Base-by-base conservation (phyloP, 176 grass and related monocot genomes). In the Oryza punctata region DNA sequence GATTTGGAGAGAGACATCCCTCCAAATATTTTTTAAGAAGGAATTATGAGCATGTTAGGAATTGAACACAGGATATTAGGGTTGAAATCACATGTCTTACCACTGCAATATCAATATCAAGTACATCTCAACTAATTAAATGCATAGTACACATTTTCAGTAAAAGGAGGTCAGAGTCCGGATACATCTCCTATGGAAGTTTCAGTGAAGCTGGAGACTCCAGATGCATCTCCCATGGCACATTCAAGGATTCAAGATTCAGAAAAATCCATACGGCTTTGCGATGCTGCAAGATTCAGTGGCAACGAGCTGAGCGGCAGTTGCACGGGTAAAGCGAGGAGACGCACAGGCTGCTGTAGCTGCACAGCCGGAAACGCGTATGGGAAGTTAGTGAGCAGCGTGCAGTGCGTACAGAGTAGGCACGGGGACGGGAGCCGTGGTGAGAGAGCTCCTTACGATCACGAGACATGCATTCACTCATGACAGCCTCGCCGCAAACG, bases 401-500 rank as follows among this genome's bases (percentile, higher is more conserved):
- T 46, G 41, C 37, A 12, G 33, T 13, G 27, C 18, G 4, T 46
- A 21, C 37, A 12, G 33, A 10, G 6, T 3, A 28, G 26, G 16
- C 16, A 40, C 61, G 8, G 1, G 69, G n/a, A 46, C 25, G 11
- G 10, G 5, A 72, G 41, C 41, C 70, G 3, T 14, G 12, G 12
- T 15, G 69, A 24, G 19, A 15, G 69, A 46, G 35, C 21, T 43
- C 0, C n/a, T 33, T 30, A 2, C 27, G 28, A 33, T 14, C 1
- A 49, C 46, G 46, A 49, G 46, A 54, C 50, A 54, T 21, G 57
- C 21, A 61, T 61, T 61, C 76, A 78, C 63, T 46, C 37, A 66
- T 70, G 46, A 52, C 79, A 44, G 24, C 79, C 52, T 29, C 47
- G 59, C 19, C 16, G 21, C 57, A 61, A 61, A 61, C 21, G 35